Base-by-base conservation (phyloP, 805 yeast species). In the Lipomyces japonicus region DNA sequence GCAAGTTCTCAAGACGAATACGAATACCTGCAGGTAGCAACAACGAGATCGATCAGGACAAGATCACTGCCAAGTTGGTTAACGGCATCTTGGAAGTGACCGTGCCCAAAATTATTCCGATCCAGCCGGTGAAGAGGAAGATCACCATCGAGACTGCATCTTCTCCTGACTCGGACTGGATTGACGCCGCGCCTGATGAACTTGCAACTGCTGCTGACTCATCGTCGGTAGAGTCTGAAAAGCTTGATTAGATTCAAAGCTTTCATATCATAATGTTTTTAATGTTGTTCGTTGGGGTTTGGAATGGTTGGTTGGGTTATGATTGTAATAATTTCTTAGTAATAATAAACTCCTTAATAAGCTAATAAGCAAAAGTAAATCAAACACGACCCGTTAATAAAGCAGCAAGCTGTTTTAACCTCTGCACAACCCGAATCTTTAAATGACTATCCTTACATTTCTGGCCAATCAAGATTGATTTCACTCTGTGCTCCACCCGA, bases 1-100 rank as follows among this genome's bases (percentile, higher is more conserved):
- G 77, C 51, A 67, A 61, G 34, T 75, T 75, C 57, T 71, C 70
- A 57, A 68, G 79, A 55, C 65, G 68, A n/a, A 53, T 75, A 48
- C 63, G 67, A 6, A 63, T 77, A 14, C 37, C 37, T 12, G 6
- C 37, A 19, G 21, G 7, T 34, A 14, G 37, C 16, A 14, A 12
- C 5, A 18, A 34, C 6, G 69, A 68, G 44, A 54, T 76, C 32
- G 77, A 73, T 51, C 73, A 71, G 22, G 74, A 71, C 5, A 66
- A 70, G 39, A 71, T 77, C 57, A 67, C 65, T 55, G 80, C 80
- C 19, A 70, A 64, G 46, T 71, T 73, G 49, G 65, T 68, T 21
- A 66, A 74, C 50, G 80, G 81, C 49, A 69, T 77, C 34, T 64
- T 75, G 52, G 64, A 68, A 32, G 63, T 77, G 50, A 61, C 55